A percentile compares a stretch with the other conserved stretches of the same genome.
phyloP scores from a whole-genome alignment of 2,329 filamentous ascomycete species.

The Monosporascus cannonballus region DNA sequence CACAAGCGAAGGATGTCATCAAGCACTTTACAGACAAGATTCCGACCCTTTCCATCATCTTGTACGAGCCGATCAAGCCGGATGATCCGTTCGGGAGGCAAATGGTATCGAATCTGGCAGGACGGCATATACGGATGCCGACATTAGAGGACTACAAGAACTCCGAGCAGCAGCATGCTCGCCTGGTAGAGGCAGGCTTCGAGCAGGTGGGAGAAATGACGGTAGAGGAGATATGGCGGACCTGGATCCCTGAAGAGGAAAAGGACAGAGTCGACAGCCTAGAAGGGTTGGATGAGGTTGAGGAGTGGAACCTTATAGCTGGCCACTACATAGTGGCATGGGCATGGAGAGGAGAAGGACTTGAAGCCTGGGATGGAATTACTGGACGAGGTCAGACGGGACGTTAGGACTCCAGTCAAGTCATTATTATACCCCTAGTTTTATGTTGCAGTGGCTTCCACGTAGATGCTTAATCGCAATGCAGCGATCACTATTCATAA shows the following conservation, averaged over 20 bases:
- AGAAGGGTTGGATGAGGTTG: constrained; percentile 89
- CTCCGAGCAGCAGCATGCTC: constrained; percentile 58
- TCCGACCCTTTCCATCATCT: constrained; percentile 49
- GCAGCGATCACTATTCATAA: too few species aligned
- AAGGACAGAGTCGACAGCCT: constrained; percentile 72
- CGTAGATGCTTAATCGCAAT: too few species aligned
- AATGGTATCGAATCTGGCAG: constrained; percentile 85
- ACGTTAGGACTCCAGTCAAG: neutral
- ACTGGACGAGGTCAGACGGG: neutral
- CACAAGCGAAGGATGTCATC: constrained; percentile 59
- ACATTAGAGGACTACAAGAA: constrained; percentile 70
- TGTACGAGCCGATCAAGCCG: constrained; percentile 87
- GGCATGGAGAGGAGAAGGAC: constrained; percentile 63
- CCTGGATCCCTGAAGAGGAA: constrained; percentile 65
- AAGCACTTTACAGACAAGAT: constrained; percentile 55
- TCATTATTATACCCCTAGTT: neutral
- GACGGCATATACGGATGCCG: constrained; percentile 76
- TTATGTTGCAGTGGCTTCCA: neutral
- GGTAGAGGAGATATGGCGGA: constrained; percentile 61
- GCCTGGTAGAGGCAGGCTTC: constrained; percentile 65
- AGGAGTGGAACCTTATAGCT: constrained; percentile 85
- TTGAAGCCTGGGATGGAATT: constrained; percentile 18
- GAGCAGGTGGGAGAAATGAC: constrained; percentile 34
- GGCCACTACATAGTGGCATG: constrained; percentile 86
- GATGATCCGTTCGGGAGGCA: constrained; percentile 82